Base-by-base conservation (phyloP, 352 stramenopile species). In the Lagenidium giganteum region DNA sequence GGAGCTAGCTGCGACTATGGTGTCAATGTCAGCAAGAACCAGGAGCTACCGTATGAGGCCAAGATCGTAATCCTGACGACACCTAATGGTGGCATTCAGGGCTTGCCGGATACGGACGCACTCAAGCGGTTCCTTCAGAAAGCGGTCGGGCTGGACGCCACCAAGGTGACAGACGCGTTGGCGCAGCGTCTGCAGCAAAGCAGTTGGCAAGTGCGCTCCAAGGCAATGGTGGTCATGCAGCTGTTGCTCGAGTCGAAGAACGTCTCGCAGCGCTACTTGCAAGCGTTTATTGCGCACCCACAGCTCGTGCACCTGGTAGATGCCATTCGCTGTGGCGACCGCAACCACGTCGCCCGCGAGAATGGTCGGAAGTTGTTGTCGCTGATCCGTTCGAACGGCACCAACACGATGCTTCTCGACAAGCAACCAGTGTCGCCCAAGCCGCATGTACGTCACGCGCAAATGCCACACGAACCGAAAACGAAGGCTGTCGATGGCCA, bases 171-270 rank as follows among this genome's bases (percentile, higher is more conserved):
- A 0, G 35, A 62, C 8, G 74, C 70, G 2, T 66, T 82, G 17
- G 31, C 25, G 29, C n/a, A 18, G 8, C 57, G 70, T 3, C 46
- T 87, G n/a, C 56, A 77, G 23, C 55, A 77, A n/a, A 50, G 34
- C 8, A 57, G 54, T 28, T 87, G 70, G 70, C 74, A 84, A 37
- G 53, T 76, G 24, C 70, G 66, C 18, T 68, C 66, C 11, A 84
- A 81, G 47, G 45, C 55, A 17, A 47, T 87, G 23, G 56, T 79
- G 36, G 44, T 87, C 13, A 60, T 87, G 54, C 55, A 80, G 29
- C 49, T 76, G 40, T 30, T 84, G n/a, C 50, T 76, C 12, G 67
- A 85, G 44, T 69, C 68, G 39, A 54, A 60, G 16, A 47, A 63
- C 4, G 67, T 79, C 11, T 42, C 66, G 22, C 35, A 20, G 1